Evolutionary conservation across 2,329 filamentous ascomycete species (phyloP).

Genomic region (Colletotrichum sp.): DNA sequence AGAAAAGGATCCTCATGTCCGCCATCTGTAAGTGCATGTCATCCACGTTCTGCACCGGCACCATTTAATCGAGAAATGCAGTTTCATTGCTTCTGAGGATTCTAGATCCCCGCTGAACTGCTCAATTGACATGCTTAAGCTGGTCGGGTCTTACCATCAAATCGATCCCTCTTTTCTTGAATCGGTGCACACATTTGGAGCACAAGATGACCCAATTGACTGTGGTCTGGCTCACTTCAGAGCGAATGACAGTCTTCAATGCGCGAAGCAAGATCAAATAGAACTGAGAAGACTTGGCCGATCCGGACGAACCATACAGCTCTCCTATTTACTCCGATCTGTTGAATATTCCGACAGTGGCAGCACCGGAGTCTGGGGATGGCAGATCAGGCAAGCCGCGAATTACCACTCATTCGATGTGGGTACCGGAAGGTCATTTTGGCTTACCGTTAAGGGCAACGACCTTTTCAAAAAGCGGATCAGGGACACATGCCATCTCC

Average conservation of each 20-base stretch:
- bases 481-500: no score
- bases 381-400: neutral
- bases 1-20: no score
- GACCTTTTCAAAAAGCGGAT: neutral
- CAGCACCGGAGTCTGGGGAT: neutral
- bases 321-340: neutral
- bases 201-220: neutral
- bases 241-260: neutral
- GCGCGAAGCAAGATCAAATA: neutral
- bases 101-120: neutral
- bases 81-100: neutral
- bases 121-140: neutral
- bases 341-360: neutral
- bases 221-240: neutral
- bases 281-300: neutral
- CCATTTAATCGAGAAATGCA: neutral
- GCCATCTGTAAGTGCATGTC: no score
- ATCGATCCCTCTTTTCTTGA: neutral
- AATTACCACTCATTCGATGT: conserved; percentile 1
- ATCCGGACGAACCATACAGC: neutral
- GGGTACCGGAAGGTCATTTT: neutral
- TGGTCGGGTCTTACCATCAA: neutral
- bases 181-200: neutral
- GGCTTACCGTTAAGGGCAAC: neutral
- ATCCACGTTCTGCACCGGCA: no score